These are phyloP conservation scores for Fraxinus xanthoxyloides DNA, from an alignment of 305 asterid species.

Conservation along the genomic window DNA sequence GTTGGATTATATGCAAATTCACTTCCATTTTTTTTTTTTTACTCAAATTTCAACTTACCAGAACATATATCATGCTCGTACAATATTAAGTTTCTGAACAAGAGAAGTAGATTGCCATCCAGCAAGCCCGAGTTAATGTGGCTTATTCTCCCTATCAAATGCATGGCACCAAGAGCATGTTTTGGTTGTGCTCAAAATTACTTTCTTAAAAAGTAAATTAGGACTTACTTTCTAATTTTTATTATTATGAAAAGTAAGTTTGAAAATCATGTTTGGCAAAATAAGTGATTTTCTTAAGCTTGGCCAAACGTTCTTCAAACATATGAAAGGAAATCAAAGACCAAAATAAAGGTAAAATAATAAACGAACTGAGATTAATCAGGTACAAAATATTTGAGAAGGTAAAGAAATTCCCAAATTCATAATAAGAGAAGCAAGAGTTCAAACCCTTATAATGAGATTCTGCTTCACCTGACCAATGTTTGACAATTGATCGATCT, in stretches of 20 bases:
- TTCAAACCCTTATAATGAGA: constrained; percentile 19
- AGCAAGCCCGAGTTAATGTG: not conserved
- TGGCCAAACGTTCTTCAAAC: constrained; percentile 40
- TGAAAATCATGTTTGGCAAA: not conserved
- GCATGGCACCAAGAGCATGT: not conserved
- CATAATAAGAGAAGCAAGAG: not conserved
- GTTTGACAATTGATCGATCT: constrained; percentile 47
- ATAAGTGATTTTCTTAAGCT: not conserved
- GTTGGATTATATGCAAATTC: constrained; percentile 7
- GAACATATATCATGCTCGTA: not conserved
- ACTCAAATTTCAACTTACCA: not conserved
- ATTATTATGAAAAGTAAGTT: not conserved
- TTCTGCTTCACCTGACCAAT: constrained; percentile 42
- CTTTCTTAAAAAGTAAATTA: not conserved
- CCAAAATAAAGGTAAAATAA: not conserved
- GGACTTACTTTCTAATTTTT: not conserved
- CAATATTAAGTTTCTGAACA: not conserved
- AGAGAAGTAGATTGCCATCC: not conserved
- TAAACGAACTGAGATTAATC: not conserved
- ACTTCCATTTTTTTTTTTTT: not conserved
- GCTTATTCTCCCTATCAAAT: not conserved
- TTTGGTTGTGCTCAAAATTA: not conserved
- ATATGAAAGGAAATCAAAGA: not conserved
- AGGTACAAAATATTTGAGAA: not conserved
- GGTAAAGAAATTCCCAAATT: not conserved